Evolutionary conservation across 371 early-diverging fungal species (phyloP).

Genomic region (Mucor lusitanicus): DNA sequence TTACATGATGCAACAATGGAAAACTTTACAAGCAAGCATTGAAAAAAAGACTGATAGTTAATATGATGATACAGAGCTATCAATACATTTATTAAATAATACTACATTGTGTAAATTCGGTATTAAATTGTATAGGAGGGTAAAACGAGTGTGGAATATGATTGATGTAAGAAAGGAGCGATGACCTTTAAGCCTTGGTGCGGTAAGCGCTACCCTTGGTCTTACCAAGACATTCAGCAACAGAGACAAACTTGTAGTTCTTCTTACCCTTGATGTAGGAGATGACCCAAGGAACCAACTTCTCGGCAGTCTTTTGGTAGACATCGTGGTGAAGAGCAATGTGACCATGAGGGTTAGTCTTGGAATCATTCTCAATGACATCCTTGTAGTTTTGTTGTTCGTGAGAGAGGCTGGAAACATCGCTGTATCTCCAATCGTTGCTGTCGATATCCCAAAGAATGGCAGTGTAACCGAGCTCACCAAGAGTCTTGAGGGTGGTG

Average conservation of each 20-base stretch:
- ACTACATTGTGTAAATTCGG: neutral
- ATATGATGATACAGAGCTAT: neutral
- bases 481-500: conserved; percentile 21
- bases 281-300: conserved; percentile 44
- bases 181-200: conserved; percentile 7
- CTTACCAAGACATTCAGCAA: conserved; percentile 46
- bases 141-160: neutral
- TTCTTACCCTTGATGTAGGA: conserved; percentile 39
- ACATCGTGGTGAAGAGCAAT: conserved; percentile 44
- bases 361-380: conserved; percentile 25
- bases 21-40: no score
- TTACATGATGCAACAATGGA: no score
- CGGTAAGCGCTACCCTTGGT: conserved; percentile 28
- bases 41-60: neutral
- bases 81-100: neutral
- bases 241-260: conserved; percentile 44
- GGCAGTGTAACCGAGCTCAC: conserved; percentile 22
- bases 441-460: conserved; percentile 35
- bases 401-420: neutral
- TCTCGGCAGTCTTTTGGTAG: conserved; percentile 45
- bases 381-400: conserved; percentile 21
- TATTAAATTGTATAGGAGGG: neutral
- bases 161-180: neutral
- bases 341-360: conserved; percentile 26
- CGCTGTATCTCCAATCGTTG: conserved; percentile 30